phyloP scores from a whole-genome alignment of 2,329 filamentous ascomycete species.

The Aureobasidium sp. region DNA sequence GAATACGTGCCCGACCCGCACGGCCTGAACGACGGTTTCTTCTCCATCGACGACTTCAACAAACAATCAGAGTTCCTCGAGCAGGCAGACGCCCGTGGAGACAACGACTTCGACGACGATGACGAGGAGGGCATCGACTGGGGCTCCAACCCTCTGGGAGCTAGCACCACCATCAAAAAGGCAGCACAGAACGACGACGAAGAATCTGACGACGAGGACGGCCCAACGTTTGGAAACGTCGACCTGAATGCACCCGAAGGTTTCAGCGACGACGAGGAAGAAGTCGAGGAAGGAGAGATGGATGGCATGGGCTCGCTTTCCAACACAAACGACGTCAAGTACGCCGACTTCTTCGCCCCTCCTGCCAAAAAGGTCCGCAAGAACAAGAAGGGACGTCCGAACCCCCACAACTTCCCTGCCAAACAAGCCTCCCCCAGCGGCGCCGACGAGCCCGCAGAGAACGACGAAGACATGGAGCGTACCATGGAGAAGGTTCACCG shows the following conservation, averaged over 20 bases:
- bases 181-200: conserved; percentile 26
- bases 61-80: conserved; percentile 85
- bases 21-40: conserved; percentile 94
- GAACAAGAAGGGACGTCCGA: conserved; percentile 47
- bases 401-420: conserved; percentile 41
- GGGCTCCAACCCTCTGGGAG: conserved; percentile 63
- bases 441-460: conserved; percentile 33
- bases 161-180: conserved; percentile 27
- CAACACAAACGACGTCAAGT: conserved; percentile 84
- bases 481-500: conserved; percentile 81
- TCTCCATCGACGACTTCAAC: conserved; percentile 97
- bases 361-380: conserved; percentile 55
- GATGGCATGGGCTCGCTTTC: conserved; percentile 44
- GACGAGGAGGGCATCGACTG: conserved; percentile 87
- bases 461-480: conserved; percentile 61
- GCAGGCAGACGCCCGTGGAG: conserved; percentile 69
- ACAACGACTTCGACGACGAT: conserved; percentile 45
- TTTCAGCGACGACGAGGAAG: conserved; percentile 49
- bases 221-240: conserved; percentile 75
- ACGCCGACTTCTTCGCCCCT: conserved; percentile 87
- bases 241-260: conserved; percentile 66
- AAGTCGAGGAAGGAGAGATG: conserved; percentile 47
- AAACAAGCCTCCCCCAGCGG: conserved; percentile 29
- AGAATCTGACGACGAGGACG: conserved; percentile 51
- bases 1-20: conserved; percentile 64